Evolutionary conservation across 1,139 yeast genomes (phyloP).

Genomic region (Spathaspora jeffriesii): DNA sequence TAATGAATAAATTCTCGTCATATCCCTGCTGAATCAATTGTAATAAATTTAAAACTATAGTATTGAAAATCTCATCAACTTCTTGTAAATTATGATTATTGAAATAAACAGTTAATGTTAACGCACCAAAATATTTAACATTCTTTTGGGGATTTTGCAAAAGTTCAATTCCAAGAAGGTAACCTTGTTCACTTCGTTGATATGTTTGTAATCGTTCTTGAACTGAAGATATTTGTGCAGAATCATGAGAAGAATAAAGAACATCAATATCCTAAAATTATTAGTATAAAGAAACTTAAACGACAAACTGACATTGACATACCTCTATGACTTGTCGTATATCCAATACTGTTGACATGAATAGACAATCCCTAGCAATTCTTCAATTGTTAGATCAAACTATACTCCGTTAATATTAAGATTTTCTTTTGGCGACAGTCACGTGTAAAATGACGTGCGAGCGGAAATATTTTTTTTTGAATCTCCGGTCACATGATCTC

Average conservation of each 20-base stretch:
- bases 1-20: constrained; percentile 22
- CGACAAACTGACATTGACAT: constrained; percentile 11
- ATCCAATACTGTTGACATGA: constrained; percentile 8
- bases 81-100: constrained; percentile 26
- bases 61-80: constrained; percentile 9
- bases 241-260: constrained; percentile 43
- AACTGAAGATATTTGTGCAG: constrained; percentile 40
- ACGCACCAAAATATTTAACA: constrained; percentile 72
- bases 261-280: constrained; percentile 31
- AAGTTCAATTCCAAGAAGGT: constrained; percentile 50
- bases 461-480: too few species aligned
- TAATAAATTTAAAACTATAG: constrained; percentile 5
- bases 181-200: constrained; percentile 56
- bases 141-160: constrained; percentile 40
- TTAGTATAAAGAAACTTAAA: constrained; percentile 10
- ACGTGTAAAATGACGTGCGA: too few species aligned
- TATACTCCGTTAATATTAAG: too few species aligned
- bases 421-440: constrained; percentile 3
- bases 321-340: constrained; percentile 17
- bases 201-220: constrained; percentile 55
- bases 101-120: constrained; percentile 63
- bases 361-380: too few species aligned
- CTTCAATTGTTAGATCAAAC: too few species aligned
- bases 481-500: too few species aligned
- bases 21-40: constrained; percentile 1